Conservation (phyloP, 495 filamentous ascomycete genomes). For the Massariosphaeria phaeospora region DNA sequence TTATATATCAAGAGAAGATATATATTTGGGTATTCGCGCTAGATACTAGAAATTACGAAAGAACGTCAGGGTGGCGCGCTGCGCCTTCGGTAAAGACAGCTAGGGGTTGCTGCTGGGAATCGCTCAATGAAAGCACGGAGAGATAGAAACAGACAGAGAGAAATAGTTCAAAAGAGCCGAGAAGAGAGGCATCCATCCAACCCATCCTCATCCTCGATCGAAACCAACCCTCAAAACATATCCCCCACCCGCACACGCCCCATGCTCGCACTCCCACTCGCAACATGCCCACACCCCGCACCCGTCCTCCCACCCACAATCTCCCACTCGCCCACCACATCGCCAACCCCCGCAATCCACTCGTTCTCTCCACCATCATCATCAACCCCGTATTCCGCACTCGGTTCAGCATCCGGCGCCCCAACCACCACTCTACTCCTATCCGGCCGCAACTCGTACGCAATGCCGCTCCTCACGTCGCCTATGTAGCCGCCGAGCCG, state of each 20-base stretch:
- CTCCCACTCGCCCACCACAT: constrained; percentile 42
- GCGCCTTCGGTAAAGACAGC: too few species aligned
- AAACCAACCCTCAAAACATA: constrained; percentile 21
- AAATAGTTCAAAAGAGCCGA: too few species aligned
- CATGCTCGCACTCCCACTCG: neutral
- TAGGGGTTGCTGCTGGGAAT: too few species aligned
- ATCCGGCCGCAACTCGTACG: constrained; percentile 57
- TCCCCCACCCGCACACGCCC: constrained; percentile 8
- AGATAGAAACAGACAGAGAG: too few species aligned
- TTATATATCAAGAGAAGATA: too few species aligned
- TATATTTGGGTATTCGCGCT: too few species aligned
- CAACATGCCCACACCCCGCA: neutral
- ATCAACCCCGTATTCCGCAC: neutral
- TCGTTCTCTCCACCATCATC: constrained; percentile 42
- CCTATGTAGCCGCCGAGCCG: constrained; percentile 57
- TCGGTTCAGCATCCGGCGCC: constrained; percentile 45
- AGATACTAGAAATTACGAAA: too few species aligned
- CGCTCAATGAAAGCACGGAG: too few species aligned
- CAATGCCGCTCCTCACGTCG: constrained; percentile 49
- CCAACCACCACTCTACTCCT: neutral
- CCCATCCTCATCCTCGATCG: too few species aligned
- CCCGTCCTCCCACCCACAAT: neutral
- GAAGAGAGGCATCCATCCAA: too few species aligned
- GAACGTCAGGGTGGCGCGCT: too few species aligned
- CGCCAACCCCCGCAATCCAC: constrained; percentile 49